Percentiles rank a stretch among this genome's conserved stretches.
These are phyloP conservation scores for Sporothrix brunneoviolacea DNA, from an alignment of 2,329 filamentous ascomycete species.

Conservation along the genomic window DNA sequence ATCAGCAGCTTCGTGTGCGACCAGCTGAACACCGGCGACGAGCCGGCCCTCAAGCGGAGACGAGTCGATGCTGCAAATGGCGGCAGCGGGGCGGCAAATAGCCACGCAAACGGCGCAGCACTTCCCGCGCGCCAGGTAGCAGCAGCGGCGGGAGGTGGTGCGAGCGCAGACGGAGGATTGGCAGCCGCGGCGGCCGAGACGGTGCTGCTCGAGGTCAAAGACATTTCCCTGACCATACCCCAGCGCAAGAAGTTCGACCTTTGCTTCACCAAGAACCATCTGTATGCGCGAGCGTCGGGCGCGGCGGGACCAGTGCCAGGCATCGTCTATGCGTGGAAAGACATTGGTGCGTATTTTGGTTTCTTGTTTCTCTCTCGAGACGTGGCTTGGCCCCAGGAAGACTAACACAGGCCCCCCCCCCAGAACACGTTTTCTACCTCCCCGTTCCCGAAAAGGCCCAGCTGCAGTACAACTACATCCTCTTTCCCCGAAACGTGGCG, in stretches of 20 bases:
- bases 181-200: conserved; percentile 35
- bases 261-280: conserved; percentile 52
- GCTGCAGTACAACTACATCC: conserved; percentile 58
- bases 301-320: conserved; percentile 45
- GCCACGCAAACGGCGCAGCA: conserved; percentile 18
- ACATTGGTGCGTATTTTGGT: conserved; percentile 54
- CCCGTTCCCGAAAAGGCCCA: conserved; percentile 60
- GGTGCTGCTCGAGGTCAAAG: conserved; percentile 54
- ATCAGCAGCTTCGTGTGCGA: conserved; percentile 46
- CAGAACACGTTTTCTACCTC: conserved; percentile 57
- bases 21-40: conserved; percentile 28
- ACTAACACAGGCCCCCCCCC: neutral
- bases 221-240: conserved; percentile 60
- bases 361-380: neutral
- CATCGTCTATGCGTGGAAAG: conserved; percentile 53
- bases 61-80: conserved; percentile 46
- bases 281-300: conserved; percentile 50
- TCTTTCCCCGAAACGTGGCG: conserved; percentile 52
- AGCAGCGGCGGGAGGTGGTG: neutral
- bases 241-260: conserved; percentile 63
- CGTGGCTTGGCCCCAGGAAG: too few relatives aligned
- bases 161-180: conserved; percentile 16
- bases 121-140: conserved; percentile 11
- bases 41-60: conserved; percentile 43
- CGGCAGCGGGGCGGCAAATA: conserved; percentile 18